Evolutionary conservation across 2,329 filamentous ascomycete species (phyloP), one percentile per base, ranked within the genome.

Genomic region (Trichoderma sp.): DNA sequence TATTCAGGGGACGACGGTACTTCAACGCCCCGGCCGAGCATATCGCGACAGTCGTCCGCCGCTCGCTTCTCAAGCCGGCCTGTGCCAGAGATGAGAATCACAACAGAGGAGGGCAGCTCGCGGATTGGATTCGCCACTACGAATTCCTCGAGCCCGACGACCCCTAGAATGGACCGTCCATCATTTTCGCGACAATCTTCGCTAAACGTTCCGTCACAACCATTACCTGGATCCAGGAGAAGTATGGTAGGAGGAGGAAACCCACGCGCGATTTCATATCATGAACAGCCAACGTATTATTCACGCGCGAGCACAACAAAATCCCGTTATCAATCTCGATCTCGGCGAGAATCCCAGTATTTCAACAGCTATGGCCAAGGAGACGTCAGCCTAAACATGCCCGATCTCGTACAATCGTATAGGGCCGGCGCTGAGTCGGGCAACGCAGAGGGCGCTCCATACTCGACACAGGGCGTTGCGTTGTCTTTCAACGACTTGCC

Each of bases 401-500:
- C 83, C 0, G 81, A 81, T 51, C 75, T 86, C 28, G 72, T 83
- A 1, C 79, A 80, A 14, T 80, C 81, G 4, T 82, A 84, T 70
- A 79, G 65, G 58, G 66, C 68, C 24, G 73, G 72, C 56, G 59
- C 59, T 1, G 69, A 16, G 68, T 74, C 71, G 5, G 73, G 74
- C 16, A 75, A 76, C 37, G 74, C 72, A 51, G 75, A 77, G 7
- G 75, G 72, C 6, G 81, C 81, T 5, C 78, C 81, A 18, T 87
- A 86, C 75, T 85, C 87, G 3, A 86, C 87, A 26, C 88, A 89
- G 64, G 84, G 87, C 3, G 79, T 93, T 4, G 86, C 92, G 0
- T 82, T 96, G 2, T 93, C 89, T 2, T 97, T 97, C 82, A 96
- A 97, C 74, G 92, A 96, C 75, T 82, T 97, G 4, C 93, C 93